Percentiles rank a stretch among this genome's conserved stretches.
phyloP scores from a whole-genome alignment of 2,329 filamentous ascomycete species.

The Nigrospora sphaerica region DNA sequence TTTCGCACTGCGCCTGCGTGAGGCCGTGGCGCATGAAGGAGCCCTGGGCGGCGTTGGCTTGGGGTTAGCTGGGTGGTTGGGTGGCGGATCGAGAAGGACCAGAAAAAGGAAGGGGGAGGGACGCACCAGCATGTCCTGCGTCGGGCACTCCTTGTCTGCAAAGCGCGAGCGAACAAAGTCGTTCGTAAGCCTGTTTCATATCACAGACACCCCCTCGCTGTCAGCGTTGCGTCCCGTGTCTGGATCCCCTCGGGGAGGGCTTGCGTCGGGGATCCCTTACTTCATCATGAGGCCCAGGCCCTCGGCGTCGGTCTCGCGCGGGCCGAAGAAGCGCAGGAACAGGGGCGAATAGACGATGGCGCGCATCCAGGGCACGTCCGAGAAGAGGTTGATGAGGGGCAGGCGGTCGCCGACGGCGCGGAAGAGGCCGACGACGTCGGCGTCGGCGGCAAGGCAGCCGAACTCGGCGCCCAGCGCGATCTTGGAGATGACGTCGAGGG shows the following conservation, averaged over 20 bases:
- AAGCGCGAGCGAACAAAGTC: conserved; percentile 2
- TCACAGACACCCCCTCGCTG: no score
- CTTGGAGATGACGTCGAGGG: conserved; percentile 17
- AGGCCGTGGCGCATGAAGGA: conserved; percentile 22
- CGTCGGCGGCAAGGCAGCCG: conserved; percentile 14
- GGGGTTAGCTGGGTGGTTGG: neutral
- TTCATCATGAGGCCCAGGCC: conserved; percentile 12
- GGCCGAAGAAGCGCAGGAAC: conserved; percentile 11
- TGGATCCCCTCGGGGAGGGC: no score
- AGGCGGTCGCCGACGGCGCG: conserved; percentile 6
- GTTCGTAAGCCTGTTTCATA: conserved; percentile 4
- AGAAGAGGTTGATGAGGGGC: conserved; percentile 6
- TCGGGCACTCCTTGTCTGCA: neutral
- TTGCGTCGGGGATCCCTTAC: neutral
- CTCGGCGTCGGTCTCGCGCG: conserved; percentile 12
- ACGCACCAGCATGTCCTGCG: conserved; percentile 14
- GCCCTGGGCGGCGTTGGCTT: conserved; percentile 7
- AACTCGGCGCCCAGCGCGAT: conserved; percentile 17
- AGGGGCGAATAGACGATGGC: conserved; percentile 10
- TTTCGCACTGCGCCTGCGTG: conserved; percentile 15
- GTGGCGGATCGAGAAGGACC: no score
- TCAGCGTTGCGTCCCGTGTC: neutral
- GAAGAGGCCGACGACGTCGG: conserved; percentile 12
- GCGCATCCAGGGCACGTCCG: conserved; percentile 13
- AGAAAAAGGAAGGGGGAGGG: no score